phyloP scores from a whole-genome alignment of 106 monocot genomes.

The Allium fistulosum region DNA sequence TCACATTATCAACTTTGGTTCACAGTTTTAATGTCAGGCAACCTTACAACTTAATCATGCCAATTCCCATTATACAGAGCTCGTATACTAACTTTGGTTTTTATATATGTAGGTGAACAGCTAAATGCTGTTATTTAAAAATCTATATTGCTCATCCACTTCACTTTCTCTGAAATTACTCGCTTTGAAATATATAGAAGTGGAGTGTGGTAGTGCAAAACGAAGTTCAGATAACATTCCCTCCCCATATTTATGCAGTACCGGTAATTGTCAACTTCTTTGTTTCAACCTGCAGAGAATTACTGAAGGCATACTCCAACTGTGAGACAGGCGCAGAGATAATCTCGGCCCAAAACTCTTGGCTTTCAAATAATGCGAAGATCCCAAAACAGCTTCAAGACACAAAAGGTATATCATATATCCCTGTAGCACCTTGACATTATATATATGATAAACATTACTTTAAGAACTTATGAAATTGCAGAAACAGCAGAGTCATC shows the following conservation, averaged over 20 bases:
- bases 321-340: slow-evolving; percentile 76
- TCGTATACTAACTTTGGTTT: too few relatives aligned
- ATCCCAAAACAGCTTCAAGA: slow-evolving; percentile 17
- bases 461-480: background rate
- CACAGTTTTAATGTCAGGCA: too few relatives aligned
- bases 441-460: too few relatives aligned
- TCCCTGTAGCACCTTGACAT: background rate
- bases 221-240: too few relatives aligned
- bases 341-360: slow-evolving; percentile 67
- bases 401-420: background rate
- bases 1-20: too few relatives aligned
- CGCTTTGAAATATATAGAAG: background rate
- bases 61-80: too few relatives aligned
- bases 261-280: background rate
- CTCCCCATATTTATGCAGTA: too few relatives aligned
- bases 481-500: slow-evolving; percentile 14
- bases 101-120: too few relatives aligned
- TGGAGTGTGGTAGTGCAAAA: too few relatives aligned
- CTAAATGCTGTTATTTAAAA: too few relatives aligned
- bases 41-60: too few relatives aligned
- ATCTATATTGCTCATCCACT: too few relatives aligned
- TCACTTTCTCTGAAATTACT: background rate
- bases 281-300: slow-evolving; percentile 41
- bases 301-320: slow-evolving; percentile 84
- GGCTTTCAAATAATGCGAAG: slow-evolving; percentile 67